Conservation (phyloP, 345 rosid species). For the Limnanthes douglasii region DNA sequence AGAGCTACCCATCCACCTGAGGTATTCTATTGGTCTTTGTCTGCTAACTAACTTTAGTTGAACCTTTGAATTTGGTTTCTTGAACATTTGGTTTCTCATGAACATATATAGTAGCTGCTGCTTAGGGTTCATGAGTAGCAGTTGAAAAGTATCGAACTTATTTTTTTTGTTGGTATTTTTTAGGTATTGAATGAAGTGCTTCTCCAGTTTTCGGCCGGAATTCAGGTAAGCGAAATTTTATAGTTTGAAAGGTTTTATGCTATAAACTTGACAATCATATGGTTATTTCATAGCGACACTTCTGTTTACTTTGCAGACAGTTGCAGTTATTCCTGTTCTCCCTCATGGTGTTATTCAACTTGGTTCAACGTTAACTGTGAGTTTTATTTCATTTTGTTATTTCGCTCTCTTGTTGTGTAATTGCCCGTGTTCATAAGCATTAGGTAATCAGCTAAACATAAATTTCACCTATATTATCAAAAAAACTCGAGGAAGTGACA, state of each 20-base stretch:
- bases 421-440: not conserved
- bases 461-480: no score
- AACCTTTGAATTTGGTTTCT: not conserved
- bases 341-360: conserved; percentile 90
- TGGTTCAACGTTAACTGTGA: conserved; percentile 68
- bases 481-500: no score
- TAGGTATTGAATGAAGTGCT: conserved; percentile 65
- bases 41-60: not conserved
- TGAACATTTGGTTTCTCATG: not conserved
- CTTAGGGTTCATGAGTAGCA: not conserved
- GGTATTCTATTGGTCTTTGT: conserved; percentile 16
- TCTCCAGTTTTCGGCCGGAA: conserved; percentile 76
- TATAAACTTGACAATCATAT: not conserved
- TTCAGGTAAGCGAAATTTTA: no score
- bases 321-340: conserved; percentile 68
- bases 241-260: no score
- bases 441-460: no score
- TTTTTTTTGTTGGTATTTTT: conserved; percentile 6
- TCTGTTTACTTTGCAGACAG: conserved; percentile 32
- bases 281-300: conserved; percentile 6
- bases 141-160: conserved; percentile 5
- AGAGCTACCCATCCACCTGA: conserved; percentile 55
- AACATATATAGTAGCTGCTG: no score
- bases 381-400: conserved; percentile 10
- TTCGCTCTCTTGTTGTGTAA: not conserved